Evolutionary conservation across 306 rosid genomes (phyloP), one percentile per base, ranked within the genome.

Genomic region (Argentina anserina): DNA sequence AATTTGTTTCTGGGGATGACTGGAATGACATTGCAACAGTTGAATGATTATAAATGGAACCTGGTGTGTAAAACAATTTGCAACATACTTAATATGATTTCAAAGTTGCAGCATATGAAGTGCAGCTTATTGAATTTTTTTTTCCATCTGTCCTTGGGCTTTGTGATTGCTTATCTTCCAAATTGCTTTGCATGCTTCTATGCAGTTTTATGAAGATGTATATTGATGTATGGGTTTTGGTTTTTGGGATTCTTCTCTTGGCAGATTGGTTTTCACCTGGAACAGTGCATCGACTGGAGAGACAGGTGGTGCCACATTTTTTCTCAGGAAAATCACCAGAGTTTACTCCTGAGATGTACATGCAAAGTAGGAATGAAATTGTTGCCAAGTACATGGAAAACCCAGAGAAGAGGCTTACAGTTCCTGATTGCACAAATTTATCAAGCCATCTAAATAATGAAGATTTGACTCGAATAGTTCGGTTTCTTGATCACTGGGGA

Each of bases 401-500:
- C 45, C 97, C 89, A 1, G 84, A 84, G 69, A 91, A 82, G 82
- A 87, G 83, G 83, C 79, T 90, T 37, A 55, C 83, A 3, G 84
- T 83, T 64, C 84, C 97, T 42, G 96, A 90, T 78, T 90, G 90
- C 67, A 86, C 78, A 55, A 87, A 89, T 31, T 69, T 90, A 78
- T 46, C 80, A 71, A 70, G 69, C 67, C 89, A 91, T 65, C 73
- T 88, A 70, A 89, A 83, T 75, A 70, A 75, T 25, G 97, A 95
- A 43, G 96, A 95, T 82, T 79, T 95, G 80, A 69, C 78, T 82
- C 84, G 97, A 80, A 87, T 95, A 75, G 78, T 89, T 47, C 69
- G 96, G 84, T 95, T 95, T 81, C 99, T 95, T 77, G 96, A 95
- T 86, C 93, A 95, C 58, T 95, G 99, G 99, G 99, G 99, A 58